Evolutionary conservation across 2,329 filamentous ascomycete genomes (phyloP).

Genomic region (Pestalotiopsis sp.): DNA sequence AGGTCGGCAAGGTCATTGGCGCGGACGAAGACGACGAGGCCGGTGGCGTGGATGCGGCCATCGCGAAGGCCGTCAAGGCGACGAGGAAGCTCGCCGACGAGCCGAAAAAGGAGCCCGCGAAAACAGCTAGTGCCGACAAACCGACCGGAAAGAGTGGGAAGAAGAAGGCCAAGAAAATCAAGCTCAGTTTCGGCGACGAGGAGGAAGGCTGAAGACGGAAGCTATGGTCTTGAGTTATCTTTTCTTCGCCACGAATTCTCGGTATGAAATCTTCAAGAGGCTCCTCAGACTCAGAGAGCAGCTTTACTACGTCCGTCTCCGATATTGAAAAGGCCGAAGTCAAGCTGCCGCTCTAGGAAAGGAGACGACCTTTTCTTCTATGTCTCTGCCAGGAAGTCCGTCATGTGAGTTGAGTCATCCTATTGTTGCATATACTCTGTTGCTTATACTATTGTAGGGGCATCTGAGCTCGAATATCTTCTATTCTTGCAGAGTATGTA

Average conservation of each 20-base stretch:
- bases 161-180: conserved; percentile 67
- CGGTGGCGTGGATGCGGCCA: conserved; percentile 12
- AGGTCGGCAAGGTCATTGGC: conserved; percentile 54
- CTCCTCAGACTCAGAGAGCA: no score
- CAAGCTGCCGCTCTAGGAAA: no score
- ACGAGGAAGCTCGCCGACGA: conserved; percentile 26
- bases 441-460: no score
- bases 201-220: conserved; percentile 47
- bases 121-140: conserved; percentile 16
- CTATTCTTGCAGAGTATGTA: no score
- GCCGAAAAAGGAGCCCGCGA: conserved; percentile 26
- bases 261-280: no score
- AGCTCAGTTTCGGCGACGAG: conserved; percentile 69
- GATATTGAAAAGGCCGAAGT: no score
- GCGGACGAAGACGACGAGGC: conserved; percentile 32
- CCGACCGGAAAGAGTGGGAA: conserved; percentile 35
- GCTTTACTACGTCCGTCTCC: no score
- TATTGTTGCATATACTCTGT: no score
- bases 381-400: no score
- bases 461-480: no score
- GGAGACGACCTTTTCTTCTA: no score
- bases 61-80: conserved; percentile 17
- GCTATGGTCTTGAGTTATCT: background rate
- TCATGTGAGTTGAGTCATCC: no score
- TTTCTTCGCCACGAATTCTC: background rate